Conservation (phyloP, 371 early-diverging fungal genomes). For the Zopfochytrium polystomum region DNA sequence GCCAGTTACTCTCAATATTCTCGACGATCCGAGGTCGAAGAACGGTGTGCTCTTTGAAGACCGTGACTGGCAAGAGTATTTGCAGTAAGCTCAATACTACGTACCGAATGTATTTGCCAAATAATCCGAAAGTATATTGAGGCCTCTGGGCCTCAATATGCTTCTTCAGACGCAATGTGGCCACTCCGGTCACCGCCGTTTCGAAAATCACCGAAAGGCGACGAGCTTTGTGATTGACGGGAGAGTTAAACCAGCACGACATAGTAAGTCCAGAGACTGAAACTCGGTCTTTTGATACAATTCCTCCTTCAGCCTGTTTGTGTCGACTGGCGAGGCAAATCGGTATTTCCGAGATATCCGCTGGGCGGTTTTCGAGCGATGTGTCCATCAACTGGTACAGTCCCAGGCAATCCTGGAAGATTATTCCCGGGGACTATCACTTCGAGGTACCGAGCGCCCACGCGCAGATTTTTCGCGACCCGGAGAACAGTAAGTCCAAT, state of each 20-base stretch:
- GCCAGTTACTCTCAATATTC: constrained; percentile 70
- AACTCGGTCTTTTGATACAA: background rate
- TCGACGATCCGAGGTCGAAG: constrained; percentile 61
- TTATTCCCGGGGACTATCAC: constrained; percentile 38
- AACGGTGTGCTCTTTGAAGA: constrained; percentile 82
- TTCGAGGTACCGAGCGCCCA: constrained; percentile 44
- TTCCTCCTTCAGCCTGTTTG: constrained; percentile 58
- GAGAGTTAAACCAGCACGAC: constrained; percentile 62
- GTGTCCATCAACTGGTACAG: constrained; percentile 66
- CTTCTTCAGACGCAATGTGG: constrained; percentile 76
- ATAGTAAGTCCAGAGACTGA: constrained; percentile 48
- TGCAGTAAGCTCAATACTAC: constrained; percentile 32
- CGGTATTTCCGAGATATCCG: constrained; percentile 74
- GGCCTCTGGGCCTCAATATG: constrained; percentile 80
- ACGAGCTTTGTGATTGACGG: constrained; percentile 61
- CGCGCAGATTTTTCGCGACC: constrained; percentile 34
- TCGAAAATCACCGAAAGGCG: constrained; percentile 73
- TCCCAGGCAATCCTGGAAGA: constrained; percentile 57
- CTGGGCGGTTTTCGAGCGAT: constrained; percentile 59
- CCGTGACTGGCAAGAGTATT: constrained; percentile 74
- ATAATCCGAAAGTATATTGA: constrained; percentile 58
- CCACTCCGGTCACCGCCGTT: constrained; percentile 57
- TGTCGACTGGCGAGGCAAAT: constrained; percentile 81
- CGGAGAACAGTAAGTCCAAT: constrained; percentile 11
- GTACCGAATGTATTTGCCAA: background rate